Base-by-base conservation (phyloP, 1,139 yeast species). In the Casaregolazyma suthepensis region DNA sequence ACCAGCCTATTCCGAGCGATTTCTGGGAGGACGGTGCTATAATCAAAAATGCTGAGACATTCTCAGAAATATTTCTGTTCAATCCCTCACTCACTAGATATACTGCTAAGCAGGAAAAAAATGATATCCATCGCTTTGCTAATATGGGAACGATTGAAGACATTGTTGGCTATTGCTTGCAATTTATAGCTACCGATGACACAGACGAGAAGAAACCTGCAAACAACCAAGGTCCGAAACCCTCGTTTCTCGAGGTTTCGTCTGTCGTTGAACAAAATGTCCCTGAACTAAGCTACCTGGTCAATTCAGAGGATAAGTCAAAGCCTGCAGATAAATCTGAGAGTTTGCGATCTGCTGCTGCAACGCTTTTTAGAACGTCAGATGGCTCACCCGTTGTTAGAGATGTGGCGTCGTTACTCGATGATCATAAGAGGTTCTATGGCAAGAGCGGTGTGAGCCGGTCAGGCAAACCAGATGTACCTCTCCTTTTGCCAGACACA, bases 11-110 rank as follows among this genome's bases (percentile, higher is more conserved):
- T 19, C 61, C 63, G 45, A 51, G 57, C 19, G 67, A 69, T 40
- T 63, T 61, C 48, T 69, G 73, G 70, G 69, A 72, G 44, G 67
- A 68, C 40, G 62, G 60, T 46, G 65, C 63, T 48, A 71, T 75
- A 45, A 60, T 63, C 5, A 56, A 61, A 18, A 57, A 62, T n/a
- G 61, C 72, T 3, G 63, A 63, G 44, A 56, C 63, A 1, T 51
- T 71, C 12, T 60, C 73, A 17, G 63, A 63, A 12, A 57, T 65
- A 15, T 75, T 79, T 58, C 63, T 72, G 35, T 57, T 81, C 10
- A 86, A 83, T 59, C 83, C 85, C 0, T 74, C 76, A 51, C 70
- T 81, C 47, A 57, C 75, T 62, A 66, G 54, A 48, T 63, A 55
- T 44, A 65, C 76, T 0, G 57, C 69, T 0, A 72, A 71, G 26